Evolutionary conservation across 2,329 filamentous ascomycete genomes (phyloP).

Genomic region (Talaromyces atroroseus): DNA sequence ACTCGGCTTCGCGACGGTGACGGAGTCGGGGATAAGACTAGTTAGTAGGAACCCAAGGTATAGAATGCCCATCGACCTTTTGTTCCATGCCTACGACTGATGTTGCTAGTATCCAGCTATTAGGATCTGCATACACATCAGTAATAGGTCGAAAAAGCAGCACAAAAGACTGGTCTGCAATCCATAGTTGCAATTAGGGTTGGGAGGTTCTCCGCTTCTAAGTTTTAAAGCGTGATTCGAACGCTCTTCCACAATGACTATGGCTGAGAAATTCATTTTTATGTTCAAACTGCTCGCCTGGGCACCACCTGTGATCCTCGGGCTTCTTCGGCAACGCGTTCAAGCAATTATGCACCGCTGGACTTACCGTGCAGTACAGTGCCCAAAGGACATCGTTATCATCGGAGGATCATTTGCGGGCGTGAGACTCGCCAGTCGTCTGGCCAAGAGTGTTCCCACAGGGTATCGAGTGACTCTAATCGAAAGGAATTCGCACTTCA

Average conservation of each 20-base stretch:
- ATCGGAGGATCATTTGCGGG: constrained; percentile 6
- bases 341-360: not conserved
- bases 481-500: constrained; percentile 8
- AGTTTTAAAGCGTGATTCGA: too few relatives aligned
- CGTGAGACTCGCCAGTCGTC: not conserved
- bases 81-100: too few relatives aligned
- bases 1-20: too few relatives aligned
- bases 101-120: too few relatives aligned
- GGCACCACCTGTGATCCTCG: not conserved
- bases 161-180: too few relatives aligned
- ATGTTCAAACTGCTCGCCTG: not conserved
- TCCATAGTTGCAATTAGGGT: too few relatives aligned
- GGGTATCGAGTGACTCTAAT: constrained; percentile 5
- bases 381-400: constrained; percentile 4
- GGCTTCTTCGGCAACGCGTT: not conserved
- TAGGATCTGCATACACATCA: too few relatives aligned
- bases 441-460: not conserved
- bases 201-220: too few relatives aligned
- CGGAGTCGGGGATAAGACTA: too few relatives aligned
- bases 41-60: too few relatives aligned
- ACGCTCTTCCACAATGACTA: constrained; percentile 14
- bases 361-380: constrained; percentile 1
- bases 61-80: too few relatives aligned
- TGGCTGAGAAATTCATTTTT: not conserved
- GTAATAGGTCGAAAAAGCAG: too few relatives aligned